These are phyloP conservation scores for Leishmania tarentolae DNA, from an alignment of 208 protist genomes.

Conservation along the genomic window DNA sequence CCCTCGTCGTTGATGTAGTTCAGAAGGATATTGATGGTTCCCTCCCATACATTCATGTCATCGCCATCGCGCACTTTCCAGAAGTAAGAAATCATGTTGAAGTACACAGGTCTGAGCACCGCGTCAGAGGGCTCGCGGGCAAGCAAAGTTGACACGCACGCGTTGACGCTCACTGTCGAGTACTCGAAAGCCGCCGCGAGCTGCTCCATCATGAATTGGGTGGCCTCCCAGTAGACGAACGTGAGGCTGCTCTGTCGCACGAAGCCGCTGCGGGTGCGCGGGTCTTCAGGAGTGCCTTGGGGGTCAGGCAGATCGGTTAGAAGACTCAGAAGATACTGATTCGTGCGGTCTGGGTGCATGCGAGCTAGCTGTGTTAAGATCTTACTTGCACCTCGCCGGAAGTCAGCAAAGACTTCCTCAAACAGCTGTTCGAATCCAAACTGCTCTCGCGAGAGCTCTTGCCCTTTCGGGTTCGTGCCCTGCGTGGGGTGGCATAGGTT, in stretches of 20 bases:
- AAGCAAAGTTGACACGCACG: conserved; percentile 53
- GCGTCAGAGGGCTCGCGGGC: conserved; percentile 53
- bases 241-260: conserved; percentile 78
- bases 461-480: conserved; percentile 45
- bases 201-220: conserved; percentile 72
- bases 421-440: conserved; percentile 58
- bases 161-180: conserved; percentile 42
- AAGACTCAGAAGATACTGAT: conserved; percentile 50
- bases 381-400: conserved; percentile 46
- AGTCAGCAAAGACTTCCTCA: conserved; percentile 60
- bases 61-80: conserved; percentile 58
- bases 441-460: conserved; percentile 60
- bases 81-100: conserved; percentile 84
- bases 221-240: conserved; percentile 68
- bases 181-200: conserved; percentile 62
- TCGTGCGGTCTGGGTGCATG: conserved; percentile 49
- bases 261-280: conserved; percentile 58
- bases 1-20: conserved; percentile 41
- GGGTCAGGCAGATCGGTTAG: conserved; percentile 51
- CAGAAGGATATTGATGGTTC: conserved; percentile 62
- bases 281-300: conserved; percentile 51
- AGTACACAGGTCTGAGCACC: conserved; percentile 76
- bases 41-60: conserved; percentile 64
- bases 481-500: conserved; percentile 60
- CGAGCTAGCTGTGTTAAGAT: conserved; percentile 47